Conservation (phyloP, 2,329 filamentous ascomycete species). For the Ploettnerulaceae sp. region DNA sequence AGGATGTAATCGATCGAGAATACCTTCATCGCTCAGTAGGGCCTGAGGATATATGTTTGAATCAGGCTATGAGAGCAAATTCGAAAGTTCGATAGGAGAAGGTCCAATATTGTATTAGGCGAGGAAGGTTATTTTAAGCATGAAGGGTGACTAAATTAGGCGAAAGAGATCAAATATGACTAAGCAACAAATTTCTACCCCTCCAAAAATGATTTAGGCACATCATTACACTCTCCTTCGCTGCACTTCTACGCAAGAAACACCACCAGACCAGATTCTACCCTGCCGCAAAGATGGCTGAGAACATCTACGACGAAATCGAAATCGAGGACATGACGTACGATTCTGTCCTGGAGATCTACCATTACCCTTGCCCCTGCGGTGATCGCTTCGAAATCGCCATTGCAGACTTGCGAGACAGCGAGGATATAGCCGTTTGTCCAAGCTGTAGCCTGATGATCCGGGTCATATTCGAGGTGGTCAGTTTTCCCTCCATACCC, state of each 20-base stretch:
- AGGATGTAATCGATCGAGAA: neutral
- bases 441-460: constrained; percentile 98
- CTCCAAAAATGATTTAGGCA: too few relatives aligned
- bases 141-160: too few relatives aligned
- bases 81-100: neutral
- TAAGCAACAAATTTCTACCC: constrained; percentile 8
- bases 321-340: constrained; percentile 99
- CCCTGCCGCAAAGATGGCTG: constrained; percentile 49
- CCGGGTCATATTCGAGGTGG: constrained; percentile 82
- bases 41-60: constrained; percentile 2
- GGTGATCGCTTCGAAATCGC: constrained; percentile 94
- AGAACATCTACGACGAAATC: constrained; percentile 91
- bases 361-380: constrained; percentile 95
- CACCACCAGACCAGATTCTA: too few relatives aligned
- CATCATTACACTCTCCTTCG: too few relatives aligned
- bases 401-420: constrained; percentile 78
- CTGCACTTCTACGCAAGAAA: too few relatives aligned
- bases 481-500: constrained; percentile 39
- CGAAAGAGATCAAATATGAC: neutral
- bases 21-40: neutral
- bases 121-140: constrained; percentile 7
- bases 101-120: constrained; percentile 2
- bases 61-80: neutral
- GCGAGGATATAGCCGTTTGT: constrained; percentile 92
- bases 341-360: constrained; percentile 76